Evolutionary conservation across 2,329 filamentous ascomycete genomes (phyloP).

Genomic region (Ophiostoma ips): DNA sequence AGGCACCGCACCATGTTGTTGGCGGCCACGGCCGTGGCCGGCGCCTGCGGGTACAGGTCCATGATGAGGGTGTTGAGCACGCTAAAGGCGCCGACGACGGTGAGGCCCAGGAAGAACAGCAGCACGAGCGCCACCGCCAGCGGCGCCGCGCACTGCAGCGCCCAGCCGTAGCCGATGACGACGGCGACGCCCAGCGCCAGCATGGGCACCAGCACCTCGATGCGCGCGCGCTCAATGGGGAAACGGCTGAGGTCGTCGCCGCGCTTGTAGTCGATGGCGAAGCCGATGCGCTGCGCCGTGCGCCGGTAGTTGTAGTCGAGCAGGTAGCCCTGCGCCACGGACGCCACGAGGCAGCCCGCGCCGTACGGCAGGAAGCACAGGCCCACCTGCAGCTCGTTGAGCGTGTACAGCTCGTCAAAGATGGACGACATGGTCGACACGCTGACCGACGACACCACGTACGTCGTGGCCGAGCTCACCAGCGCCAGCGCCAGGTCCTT

Average conservation of each 20-base stretch:
- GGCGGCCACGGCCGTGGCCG: constrained; percentile 48
- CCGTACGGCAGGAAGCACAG: constrained; percentile 43
- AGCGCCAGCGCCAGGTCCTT: constrained; percentile 43
- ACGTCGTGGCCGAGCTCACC: constrained; percentile 38
- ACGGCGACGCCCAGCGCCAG: constrained; percentile 33
- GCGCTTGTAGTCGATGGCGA: constrained; percentile 46
- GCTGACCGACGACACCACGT: constrained; percentile 40
- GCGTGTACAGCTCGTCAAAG: constrained; percentile 37
- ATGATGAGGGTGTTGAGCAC: constrained; percentile 50
- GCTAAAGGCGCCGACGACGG: constrained; percentile 47
- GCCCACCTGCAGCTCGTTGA: constrained; percentile 36
- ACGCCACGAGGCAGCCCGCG: constrained; percentile 32
- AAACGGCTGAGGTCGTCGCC: constrained; percentile 36
- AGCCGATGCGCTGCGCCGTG: constrained; percentile 44
- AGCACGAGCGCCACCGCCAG: constrained; percentile 42
- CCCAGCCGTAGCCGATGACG: constrained; percentile 42
- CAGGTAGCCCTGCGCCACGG: constrained; percentile 41
- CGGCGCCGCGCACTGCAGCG: constrained; percentile 25
- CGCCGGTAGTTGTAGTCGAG: constrained; percentile 58
- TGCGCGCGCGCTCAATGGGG: constrained; percentile 43
- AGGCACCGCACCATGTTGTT: constrained; percentile 51
- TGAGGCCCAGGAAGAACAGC: constrained; percentile 41
- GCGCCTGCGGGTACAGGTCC: constrained; percentile 46
- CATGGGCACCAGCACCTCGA: constrained; percentile 22
- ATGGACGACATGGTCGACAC: constrained; percentile 38